Percentiles rank a stretch among this genome's conserved stretches.
phyloP scores from a whole-genome alignment of 352 stramenopile genomes.

The Aphanomyces euteiches region DNA sequence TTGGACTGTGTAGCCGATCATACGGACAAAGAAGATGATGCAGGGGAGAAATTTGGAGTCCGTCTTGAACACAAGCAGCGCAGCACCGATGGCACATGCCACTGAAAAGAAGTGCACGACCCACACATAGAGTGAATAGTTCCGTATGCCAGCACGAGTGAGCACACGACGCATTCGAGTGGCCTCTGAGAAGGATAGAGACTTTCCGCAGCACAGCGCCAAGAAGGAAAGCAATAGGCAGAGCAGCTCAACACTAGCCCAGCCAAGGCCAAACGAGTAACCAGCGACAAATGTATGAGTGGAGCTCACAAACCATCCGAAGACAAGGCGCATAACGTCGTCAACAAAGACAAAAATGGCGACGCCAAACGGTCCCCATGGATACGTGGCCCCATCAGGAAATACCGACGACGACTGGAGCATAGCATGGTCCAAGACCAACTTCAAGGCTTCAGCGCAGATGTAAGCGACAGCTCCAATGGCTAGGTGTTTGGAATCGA shows the following conservation, averaged over 20 bases:
- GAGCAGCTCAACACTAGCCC: conserved; percentile 6
- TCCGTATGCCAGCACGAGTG: neutral
- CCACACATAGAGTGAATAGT: conserved; percentile 1
- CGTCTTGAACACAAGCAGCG: conserved; percentile 4
- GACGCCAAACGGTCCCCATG: conserved; percentile 16
- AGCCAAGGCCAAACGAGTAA: conserved; percentile 24
- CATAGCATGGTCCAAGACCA: neutral
- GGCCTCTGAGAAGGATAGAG: neutral
- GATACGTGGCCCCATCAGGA: conserved; percentile 3
- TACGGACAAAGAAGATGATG: neutral
- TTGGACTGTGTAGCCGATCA: conserved; percentile 3
- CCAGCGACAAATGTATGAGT: conserved; percentile 6
- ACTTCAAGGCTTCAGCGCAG: conserved; percentile 3
- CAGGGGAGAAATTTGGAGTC: neutral
- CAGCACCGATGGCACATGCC: conserved; percentile 14
- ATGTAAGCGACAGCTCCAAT: conserved; percentile 9
- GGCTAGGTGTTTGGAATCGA: conserved; percentile 1
- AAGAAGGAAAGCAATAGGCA: conserved; percentile 9
- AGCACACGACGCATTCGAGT: neutral
- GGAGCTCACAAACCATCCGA: neutral
- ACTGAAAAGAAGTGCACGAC: conserved; percentile 15
- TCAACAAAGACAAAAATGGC: neutral
- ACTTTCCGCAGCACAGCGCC: neutral
- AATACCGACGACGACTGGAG: neutral
- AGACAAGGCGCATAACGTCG: conserved; percentile 11